Base-by-base conservation (phyloP, 2,329 filamentous ascomycete genomes). In the Hawksworthiomyces lignivorus region DNA sequence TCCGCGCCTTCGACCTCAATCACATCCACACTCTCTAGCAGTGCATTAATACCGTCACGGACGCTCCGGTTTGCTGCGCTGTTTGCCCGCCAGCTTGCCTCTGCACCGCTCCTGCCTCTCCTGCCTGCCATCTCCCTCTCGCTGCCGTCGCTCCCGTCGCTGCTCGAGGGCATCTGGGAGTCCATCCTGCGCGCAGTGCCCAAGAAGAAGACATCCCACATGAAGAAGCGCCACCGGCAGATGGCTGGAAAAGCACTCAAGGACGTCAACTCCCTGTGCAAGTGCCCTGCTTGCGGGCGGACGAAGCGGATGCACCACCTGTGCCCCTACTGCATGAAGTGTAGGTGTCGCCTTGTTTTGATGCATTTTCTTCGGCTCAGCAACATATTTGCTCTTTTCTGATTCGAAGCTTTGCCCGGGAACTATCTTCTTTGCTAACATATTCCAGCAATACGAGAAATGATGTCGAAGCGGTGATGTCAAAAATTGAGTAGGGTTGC, bases 191-290 rank as follows among this genome's bases (percentile, higher is more conserved):
- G 82, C 51, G 92, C 92, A 1, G 92, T 97, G 14, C 92, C 92
- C 5, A 98, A 98, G 75, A 97, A 95, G 70, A 98, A 97, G 77
- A 94, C 88, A 26, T 96, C 90, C 31, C 87, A 98, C 63, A 87
- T 87, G 71, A 95, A 92, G 70, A 95, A 88, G 73, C 77, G 92
- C 54, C 82, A 88, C 59, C 80, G 94, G 56, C 88, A 94, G 59
- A 84, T 97, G 82, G 90, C 89, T 19, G 92, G 92, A 57, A 98
- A 98, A 68, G 90, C 82, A 33, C 65, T 98, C 54, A 86, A 95
- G 67, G 92, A 98, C 60, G 80, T 94, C 44, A 92, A 84, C 49
- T 77, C 78, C 41, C 67, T 98, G 53, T 94, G 88, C 68, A 86
- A 80, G 57, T 98, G 92, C 60, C 85, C 90, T 1, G 86, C 81